These are phyloP conservation scores for Beauveria brongniartii DNA, from an alignment of 2,329 filamentous ascomycete species.

Conservation along the genomic window DNA sequence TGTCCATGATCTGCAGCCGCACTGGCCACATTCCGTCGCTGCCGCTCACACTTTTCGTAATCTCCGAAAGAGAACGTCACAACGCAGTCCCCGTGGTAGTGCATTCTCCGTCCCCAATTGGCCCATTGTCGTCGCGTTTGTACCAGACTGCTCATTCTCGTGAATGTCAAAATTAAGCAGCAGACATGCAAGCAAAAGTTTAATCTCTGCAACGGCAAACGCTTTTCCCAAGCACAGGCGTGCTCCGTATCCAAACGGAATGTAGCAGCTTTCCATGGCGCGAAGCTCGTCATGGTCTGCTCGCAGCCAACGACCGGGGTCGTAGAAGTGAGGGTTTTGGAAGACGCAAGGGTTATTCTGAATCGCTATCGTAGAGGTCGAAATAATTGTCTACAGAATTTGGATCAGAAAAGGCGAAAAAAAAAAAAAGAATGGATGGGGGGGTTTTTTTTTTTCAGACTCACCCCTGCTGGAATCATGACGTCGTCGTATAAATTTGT, in stretches of 20 bases:
- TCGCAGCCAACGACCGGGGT: constrained; percentile 3
- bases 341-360: constrained; percentile 1
- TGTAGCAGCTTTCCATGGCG: constrained; percentile 1
- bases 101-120: constrained; percentile 3
- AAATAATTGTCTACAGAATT: not conserved
- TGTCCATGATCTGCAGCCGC: not conserved
- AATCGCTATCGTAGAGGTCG: not conserved
- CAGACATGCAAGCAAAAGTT: not conserved
- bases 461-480: not conserved
- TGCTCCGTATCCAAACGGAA: not conserved
- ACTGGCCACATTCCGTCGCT: not conserved
- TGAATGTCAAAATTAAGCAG: constrained; percentile 1
- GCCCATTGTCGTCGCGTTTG: not conserved
- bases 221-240: not conserved
- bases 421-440: not conserved
- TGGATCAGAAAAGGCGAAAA: not conserved
- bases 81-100: not conserved
- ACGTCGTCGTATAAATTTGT: not conserved
- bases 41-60: not conserved
- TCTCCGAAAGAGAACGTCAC: constrained; percentile 1
- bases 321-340: constrained; percentile 1
- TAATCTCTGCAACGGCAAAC: not conserved
- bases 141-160: constrained; percentile 1
- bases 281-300: not conserved
- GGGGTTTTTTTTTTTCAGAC: not conserved